Base-by-base conservation (phyloP, 2,329 filamentous ascomycete genomes). In the Didymella pinodella region DNA sequence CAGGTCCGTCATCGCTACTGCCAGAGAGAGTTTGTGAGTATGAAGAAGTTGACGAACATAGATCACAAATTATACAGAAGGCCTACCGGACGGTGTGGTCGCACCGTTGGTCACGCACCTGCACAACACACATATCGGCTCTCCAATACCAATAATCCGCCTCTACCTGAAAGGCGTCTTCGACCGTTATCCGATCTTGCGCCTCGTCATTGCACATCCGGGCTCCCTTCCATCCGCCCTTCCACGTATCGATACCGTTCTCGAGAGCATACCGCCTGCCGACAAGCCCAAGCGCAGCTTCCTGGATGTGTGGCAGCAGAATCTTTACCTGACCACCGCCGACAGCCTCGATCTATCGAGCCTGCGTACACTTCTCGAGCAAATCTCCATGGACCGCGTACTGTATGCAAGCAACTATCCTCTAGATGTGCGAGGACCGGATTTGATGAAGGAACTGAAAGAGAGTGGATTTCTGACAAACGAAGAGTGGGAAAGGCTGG, bases 401-500 rank as follows among this genome's bases (percentile, higher is more conserved):
- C 54, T 88, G 66, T 87, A 83, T 65, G 85, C 82, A 59, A 81
- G 86, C 10, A 85, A 87, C 64, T 87, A 86, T 63, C 86, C 85
- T 0, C 86, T 86, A 48, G 78, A 79, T 43, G 75, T 74, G 48
- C 85, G 81, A 58, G 85, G 84, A 0, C 69, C 77, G 28, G 74
- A 72, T 8, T 85, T 83, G 64, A 74, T 87, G 52, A 66, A 78
- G 48, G 81, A 84, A 59, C 68, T 87, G 41, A 75, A 78, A 55
- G 68, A 76, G 44, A 85, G 83, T 61, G 82, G 80, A 0, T 65
- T 86, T 64, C 76, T 88, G 31, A 80, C 69, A 0, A 70, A 76
- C 29, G 79, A 84, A 48, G 79, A 84, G 53, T 77, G 85, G 64
- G 80, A 83, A 45, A 75, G 70, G 41, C 81, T 86, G 64, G 80